phyloP scores from a whole-genome alignment of 306 rosid species.

The Pyrus communis region DNA sequence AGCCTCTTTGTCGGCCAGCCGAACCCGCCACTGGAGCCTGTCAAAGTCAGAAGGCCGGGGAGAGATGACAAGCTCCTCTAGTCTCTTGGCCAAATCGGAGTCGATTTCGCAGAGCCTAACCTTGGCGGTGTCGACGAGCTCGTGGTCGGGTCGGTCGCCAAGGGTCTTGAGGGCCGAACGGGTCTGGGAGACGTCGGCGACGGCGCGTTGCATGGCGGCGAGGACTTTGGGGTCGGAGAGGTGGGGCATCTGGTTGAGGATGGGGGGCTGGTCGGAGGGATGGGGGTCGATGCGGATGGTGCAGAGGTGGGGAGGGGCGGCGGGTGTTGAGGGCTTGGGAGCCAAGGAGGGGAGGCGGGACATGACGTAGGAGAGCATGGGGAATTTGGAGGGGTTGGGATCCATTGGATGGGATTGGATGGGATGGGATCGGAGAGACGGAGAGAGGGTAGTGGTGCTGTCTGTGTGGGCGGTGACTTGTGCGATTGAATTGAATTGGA shows the following conservation, averaged over 20 bases:
- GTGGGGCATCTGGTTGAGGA: conserved; percentile 54
- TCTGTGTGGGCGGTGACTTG: neutral
- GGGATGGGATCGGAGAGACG: neutral
- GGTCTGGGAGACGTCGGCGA: conserved; percentile 76
- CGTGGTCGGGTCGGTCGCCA: conserved; percentile 81
- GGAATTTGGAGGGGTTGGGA: conserved; percentile 68
- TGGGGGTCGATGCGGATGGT: conserved; percentile 27
- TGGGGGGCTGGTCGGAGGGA: conserved; percentile 8
- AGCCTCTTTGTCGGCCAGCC: conserved; percentile 41
- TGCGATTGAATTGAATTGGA: neutral
- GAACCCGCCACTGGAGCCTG: conserved; percentile 43
- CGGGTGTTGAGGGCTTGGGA: neutral
- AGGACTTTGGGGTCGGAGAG: conserved; percentile 52
- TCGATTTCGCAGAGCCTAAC: conserved; percentile 49
- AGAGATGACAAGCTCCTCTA: conserved; percentile 55
- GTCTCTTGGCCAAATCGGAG: conserved; percentile 41
- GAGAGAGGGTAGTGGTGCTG: neutral
- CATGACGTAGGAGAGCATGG: conserved; percentile 83
- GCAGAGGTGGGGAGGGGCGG: conserved; percentile 8
- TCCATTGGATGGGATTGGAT: conserved; percentile 43
- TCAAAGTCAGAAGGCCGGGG: conserved; percentile 63
- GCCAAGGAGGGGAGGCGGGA: conserved; percentile 51
- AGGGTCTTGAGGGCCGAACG: conserved; percentile 59
- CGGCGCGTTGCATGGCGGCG: conserved; percentile 65
- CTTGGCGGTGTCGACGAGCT: conserved; percentile 56